Base-by-base conservation (phyloP, 257 asterid species). In the Apocynum venetum region DNA sequence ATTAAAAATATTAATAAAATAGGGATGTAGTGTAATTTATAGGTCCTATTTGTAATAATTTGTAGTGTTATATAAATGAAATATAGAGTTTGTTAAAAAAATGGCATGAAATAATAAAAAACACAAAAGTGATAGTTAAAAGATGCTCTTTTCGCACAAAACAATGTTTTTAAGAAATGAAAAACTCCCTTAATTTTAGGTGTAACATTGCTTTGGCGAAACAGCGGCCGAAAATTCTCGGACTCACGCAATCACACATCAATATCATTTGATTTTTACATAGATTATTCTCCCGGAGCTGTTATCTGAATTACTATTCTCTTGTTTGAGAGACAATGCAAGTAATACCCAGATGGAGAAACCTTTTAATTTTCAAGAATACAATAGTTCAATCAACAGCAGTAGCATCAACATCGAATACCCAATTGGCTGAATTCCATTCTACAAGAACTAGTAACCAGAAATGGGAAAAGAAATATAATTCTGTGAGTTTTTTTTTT, bases 281-380 rank as follows among this genome's bases (percentile, higher is more conserved):
- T 9, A 25, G 2, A 5, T 36, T 49, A 15, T 74, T 59, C 46
- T 13, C 2, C 35, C 40, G 2, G 12, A 59, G n/a, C 36, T n/a
- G 19, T 75, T 47, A 25, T 25, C 48, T 69, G 19, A 2, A 4
- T 13, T n/a, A 2, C 31, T 25, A 25, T 74, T 59, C 41, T 52
- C 35, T 25, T 59, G n/a, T 69, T 71, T 47, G 44, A 35, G 66
- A 53, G 31, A 17, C 76, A 63, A 91, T 89, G 94, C 97, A 89
- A 85, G 86, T 77, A 67, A 49, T 89, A 40, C 91, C 85, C 78
- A 85, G 87, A 85, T 92, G 96, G 92, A 82, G 86, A 82, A 87
- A 46, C 52, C 43, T 81, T 68, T 84, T 87, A 85, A 79, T 78
- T 65, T 53, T 88, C 77, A 91, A 80, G 81, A 81, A 78, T 60